A percentile compares a stretch with the other conserved stretches of the same genome.
phyloP scores from a whole-genome alignment of 495 filamentous ascomycete genomes.

The Tuber calosporum region DNA sequence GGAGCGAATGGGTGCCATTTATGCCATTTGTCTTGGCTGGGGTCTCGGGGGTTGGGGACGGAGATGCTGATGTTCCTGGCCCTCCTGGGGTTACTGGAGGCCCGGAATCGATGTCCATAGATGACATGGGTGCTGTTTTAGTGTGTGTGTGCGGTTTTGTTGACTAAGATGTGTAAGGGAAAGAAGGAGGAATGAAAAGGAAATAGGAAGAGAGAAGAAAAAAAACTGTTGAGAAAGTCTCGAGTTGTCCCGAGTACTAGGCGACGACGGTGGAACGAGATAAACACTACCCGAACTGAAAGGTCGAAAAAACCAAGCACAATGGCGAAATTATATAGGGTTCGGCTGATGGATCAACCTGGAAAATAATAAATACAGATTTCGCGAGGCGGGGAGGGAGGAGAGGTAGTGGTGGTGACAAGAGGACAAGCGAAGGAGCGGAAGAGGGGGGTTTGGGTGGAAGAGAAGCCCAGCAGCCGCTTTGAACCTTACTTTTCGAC shows the following conservation, averaged over 20 bases:
- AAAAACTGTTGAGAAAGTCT: constrained; percentile 3
- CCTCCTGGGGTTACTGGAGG: constrained; percentile 47
- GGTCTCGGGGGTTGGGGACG: constrained; percentile 44
- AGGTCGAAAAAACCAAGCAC: not conserved
- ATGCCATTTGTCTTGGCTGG: constrained; percentile 50
- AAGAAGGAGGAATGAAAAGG: constrained; percentile 6
- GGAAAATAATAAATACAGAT: not conserved
- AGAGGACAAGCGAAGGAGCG: constrained; percentile 13
- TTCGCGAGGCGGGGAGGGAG: constrained; percentile 10
- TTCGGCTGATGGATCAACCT: not conserved
- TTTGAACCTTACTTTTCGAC: not conserved
- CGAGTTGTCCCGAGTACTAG: constrained; percentile 21
- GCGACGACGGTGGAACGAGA: constrained; percentile 13
- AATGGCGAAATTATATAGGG: not conserved
- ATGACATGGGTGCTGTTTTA: constrained; percentile 23
- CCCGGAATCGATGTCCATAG: constrained; percentile 78
- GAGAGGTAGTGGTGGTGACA: constrained; percentile 5
- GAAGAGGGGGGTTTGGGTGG: constrained; percentile 13
- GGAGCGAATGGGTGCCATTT: constrained; percentile 47
- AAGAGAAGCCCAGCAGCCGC: not conserved
- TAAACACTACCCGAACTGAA: not conserved
- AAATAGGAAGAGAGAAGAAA: constrained; percentile 3
- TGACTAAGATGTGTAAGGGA: constrained; percentile 12
- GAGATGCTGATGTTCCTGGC: constrained; percentile 37
- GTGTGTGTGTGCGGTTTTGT: constrained; percentile 7